Conservation (phyloP, 192 early-diverging fungal genomes). For the Diversispora eburnea region DNA sequence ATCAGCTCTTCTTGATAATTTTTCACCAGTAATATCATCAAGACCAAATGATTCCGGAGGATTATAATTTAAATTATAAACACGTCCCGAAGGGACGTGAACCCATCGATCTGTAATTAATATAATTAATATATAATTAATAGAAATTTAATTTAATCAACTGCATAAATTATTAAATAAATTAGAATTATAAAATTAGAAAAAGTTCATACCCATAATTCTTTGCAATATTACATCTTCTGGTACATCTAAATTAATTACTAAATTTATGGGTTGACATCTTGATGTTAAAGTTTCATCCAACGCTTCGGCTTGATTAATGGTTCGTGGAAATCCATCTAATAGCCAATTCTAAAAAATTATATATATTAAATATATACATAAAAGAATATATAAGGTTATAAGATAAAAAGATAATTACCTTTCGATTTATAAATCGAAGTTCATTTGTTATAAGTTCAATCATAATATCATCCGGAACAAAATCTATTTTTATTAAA, state of each 20-base stretch:
- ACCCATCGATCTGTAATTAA: slow-evolving; percentile 86
- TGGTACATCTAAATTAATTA: slow-evolving; percentile 89
- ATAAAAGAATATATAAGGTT: slow-evolving; percentile 1
- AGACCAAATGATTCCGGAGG: slow-evolving; percentile 74
- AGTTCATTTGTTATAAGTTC: slow-evolving; percentile 63
- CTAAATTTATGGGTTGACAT: slow-evolving; percentile 71
- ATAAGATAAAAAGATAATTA: slow-evolving; percentile 27
- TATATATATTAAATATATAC: slow-evolving; percentile 24
- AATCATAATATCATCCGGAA: slow-evolving; percentile 70
- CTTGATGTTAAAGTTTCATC: slow-evolving; percentile 53
- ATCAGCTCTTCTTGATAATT: slow-evolving; percentile 79
- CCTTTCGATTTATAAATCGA: slow-evolving; percentile 39
- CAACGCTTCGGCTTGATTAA: slow-evolving; percentile 74
- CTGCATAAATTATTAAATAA: not conserved
- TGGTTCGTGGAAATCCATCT: slow-evolving; percentile 89
- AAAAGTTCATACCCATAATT: slow-evolving; percentile 61
- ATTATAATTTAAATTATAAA: slow-evolving; percentile 93
- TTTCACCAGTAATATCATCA: slow-evolving; percentile 95
- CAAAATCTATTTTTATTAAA: slow-evolving; percentile 41
- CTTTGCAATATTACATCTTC: slow-evolving; percentile 85
- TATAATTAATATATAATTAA: not conserved
- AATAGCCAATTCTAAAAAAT: slow-evolving; percentile 68
- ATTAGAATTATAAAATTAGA: slow-evolving; percentile 3
- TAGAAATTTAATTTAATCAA: slow-evolving; percentile 2
- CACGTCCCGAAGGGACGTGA: slow-evolving; percentile 84